Evolutionary conservation across 306 rosid species (phyloP).

Genomic region (Trifolium repens): DNA sequence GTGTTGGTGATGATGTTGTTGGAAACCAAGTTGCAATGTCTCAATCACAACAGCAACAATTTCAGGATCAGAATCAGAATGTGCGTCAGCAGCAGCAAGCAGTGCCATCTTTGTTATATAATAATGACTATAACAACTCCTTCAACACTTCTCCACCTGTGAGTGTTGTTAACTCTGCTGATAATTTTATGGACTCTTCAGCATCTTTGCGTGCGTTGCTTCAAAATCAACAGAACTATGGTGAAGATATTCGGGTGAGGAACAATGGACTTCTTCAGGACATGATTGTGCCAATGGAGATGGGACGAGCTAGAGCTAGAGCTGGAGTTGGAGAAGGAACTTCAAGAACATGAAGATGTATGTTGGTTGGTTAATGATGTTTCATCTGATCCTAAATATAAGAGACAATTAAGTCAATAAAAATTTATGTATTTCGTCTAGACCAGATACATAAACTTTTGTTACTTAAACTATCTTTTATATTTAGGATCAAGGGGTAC

Average conservation of each 20-base stretch:
- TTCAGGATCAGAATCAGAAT: conserved; percentile 1
- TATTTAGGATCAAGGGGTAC: too few species aligned
- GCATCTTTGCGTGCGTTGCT: conserved; percentile 41
- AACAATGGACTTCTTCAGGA: conserved; percentile 90
- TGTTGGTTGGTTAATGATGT: neutral
- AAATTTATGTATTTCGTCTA: neutral
- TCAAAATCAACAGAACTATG: conserved; percentile 37
- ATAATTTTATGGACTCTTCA: conserved; percentile 16
- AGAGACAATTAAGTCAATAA: too few species aligned
- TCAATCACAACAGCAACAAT: conserved; percentile 38
- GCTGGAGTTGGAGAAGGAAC: conserved; percentile 39
- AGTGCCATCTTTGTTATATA: conserved; percentile 36
- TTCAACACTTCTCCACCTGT: conserved; percentile 23
- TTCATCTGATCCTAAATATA: too few species aligned
- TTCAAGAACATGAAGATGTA: neutral
- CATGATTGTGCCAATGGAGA: conserved; percentile 67
- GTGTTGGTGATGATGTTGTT: neutral
- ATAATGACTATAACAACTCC: conserved; percentile 25
- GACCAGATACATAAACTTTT: too few species aligned
- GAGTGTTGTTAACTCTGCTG: conserved; percentile 35
- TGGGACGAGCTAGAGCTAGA: conserved; percentile 37
- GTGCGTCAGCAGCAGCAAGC: conserved; percentile 29
- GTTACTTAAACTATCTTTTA: too few species aligned
- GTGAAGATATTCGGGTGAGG: conserved; percentile 22
- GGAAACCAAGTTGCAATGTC: conserved; percentile 10